Conservation (phyloP, 1,139 yeast species). For the Candida pseudoviswanathii region DNA sequence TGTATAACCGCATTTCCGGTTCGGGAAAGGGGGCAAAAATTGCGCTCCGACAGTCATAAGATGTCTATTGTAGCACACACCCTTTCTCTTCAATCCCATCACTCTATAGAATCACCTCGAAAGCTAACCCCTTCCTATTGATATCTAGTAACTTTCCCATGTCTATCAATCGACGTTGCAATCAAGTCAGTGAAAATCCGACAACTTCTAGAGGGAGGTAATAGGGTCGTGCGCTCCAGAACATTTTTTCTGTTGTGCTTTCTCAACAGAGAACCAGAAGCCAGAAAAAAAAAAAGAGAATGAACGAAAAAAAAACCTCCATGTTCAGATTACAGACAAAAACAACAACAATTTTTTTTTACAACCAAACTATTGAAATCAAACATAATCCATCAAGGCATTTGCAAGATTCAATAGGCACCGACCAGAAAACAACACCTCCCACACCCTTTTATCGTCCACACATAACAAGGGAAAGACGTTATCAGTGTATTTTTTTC, state of each 20-base stretch:
- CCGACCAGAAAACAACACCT: not conserved
- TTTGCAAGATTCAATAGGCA: not conserved
- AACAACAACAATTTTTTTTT: conserved; percentile 6
- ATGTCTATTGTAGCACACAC: too few species aligned
- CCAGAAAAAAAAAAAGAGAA: conserved; percentile 1
- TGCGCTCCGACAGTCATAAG: too few species aligned
- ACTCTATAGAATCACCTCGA: too few species aligned
- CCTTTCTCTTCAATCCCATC: too few species aligned
- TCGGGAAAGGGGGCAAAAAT: too few species aligned
- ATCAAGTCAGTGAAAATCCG: not conserved
- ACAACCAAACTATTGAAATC: conserved; percentile 9
- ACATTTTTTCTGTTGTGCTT: not conserved
- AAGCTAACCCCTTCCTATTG: too few species aligned
- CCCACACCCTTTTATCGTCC: not conserved
- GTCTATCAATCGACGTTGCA: not conserved
- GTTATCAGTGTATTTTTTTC: not conserved
- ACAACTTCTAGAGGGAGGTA: too few species aligned
- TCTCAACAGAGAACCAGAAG: not conserved
- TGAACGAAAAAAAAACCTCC: conserved; percentile 2
- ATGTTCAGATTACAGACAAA: conserved; percentile 3
- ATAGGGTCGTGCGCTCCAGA: not conserved
- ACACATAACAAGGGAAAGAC: not conserved
- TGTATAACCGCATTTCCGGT: too few species aligned
- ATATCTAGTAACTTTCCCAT: too few species aligned
- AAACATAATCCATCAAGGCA: conserved; percentile 3